Evolutionary conservation across 2,329 filamentous ascomycete species (phyloP), one percentile per base, ranked within the genome.

Genomic region (Ascosphaera apis): DNA sequence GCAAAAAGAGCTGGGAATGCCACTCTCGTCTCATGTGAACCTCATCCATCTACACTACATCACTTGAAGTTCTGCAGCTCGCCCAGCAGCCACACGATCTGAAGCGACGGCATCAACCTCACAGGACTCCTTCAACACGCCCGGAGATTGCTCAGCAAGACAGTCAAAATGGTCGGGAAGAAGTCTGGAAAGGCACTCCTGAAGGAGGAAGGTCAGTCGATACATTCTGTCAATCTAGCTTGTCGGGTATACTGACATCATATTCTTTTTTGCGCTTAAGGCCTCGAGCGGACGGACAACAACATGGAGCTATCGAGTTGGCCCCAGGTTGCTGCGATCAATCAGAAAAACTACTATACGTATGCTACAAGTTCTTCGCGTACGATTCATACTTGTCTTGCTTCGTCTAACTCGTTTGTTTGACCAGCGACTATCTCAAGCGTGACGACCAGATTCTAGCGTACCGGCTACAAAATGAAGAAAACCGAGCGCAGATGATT

Each of bases 301-400:
- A 84, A 86, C 59, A 86, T 98, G 76, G 88, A 84, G 52, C 71
- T 88, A 51, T 80, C 83, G 34, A 91, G 69, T 54, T 98, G 88
- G 86, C 86, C 88, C 7, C 77, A 88, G 50, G 74, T 92, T 39
- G 67, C 71, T 31, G 81, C 88, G 48, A 98, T 98, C 58, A 98
- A 98, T 53, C 88, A 98, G 56, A 98, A 98, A 63, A 98, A 98
- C 56, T 98, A 98, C 57, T 93, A 93, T 55, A 92, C 84, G 81
- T 88, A 66, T 41, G 73, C 62, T 15, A 11, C 21, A 4, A 12
- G 31, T 12, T 19, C 23, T 36, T 15, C 23, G 23, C 8, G 21
- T 15, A 38, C 7, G 7, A 19, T 32, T 5, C 21, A 23, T 33
- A 23, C 15, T 15, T 15, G 15, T 36, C 34, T 36, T 36, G 23